Base-by-base conservation (phyloP, 768 basidiomycete genomes). In the Rhodotorula babjevae region DNA sequence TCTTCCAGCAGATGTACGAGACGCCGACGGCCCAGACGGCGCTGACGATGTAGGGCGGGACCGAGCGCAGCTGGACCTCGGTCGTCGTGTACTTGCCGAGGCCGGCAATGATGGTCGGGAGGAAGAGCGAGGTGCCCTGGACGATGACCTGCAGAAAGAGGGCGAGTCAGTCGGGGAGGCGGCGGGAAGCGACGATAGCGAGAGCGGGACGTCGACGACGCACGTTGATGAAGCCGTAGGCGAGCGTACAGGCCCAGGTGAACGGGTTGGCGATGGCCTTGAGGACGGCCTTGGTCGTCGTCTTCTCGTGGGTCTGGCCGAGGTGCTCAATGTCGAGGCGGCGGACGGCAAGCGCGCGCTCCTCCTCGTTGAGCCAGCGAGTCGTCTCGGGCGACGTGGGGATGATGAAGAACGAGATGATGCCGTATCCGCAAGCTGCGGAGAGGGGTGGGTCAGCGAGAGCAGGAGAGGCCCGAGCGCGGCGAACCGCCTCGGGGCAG, bases 81-180 rank as follows among this genome's bases (percentile, higher is more conserved):
- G 58, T 88, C 0, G 84, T 83, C 4, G 83, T 83, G 78, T 85
- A 88, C 29, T 23, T 61, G n/a, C 88, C 88, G 6, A 89, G 83
- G 27, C 83, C 82, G 14, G 61, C 47, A 57, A 92, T 86, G 77
- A 92, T 90, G 5, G 90, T 92, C 5, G 91, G 91, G 65, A 93
- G 81, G 82, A 93, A 93, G 0, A 90, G 90, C 33, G 88, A 87
- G 49, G 89, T 89, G 16, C 90, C 89, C n/a, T 89, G 87, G 25
- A 91, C 82, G 31, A 89, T 65, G 53, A 71, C 70, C 53, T 70
- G 66, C 56, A 56, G 50, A 44, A 56, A 0, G 50, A 47, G 59
- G 53, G 57, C 15, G 23, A 19, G 23, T 49, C 2, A 9, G 27
- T 42, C 6, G 12, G 46, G 12, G 47, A 19, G 1, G 49, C n/a